Conservation (phyloP, 176 grass and related monocot genomes). For the Carex pumila region DNA sequence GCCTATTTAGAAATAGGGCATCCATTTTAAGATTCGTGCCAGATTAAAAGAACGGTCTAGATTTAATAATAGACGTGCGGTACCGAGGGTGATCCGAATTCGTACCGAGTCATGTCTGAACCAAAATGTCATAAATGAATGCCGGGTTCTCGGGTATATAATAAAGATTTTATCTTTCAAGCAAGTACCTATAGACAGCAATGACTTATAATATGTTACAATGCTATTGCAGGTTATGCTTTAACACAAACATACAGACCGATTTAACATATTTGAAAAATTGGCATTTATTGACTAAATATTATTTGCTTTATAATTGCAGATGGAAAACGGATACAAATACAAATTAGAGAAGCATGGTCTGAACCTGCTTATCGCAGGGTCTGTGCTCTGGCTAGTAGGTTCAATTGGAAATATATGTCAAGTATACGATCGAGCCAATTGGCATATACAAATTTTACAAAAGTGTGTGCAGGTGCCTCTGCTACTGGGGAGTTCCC, state of each 20-base stretch:
- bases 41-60: too few species aligned
- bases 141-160: not conserved
- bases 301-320: not conserved
- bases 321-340: constrained; percentile 50
- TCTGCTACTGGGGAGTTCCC: constrained; percentile 56
- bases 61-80: too few species aligned
- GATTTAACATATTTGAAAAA: not conserved
- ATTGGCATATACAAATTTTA: constrained; percentile 60
- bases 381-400: constrained; percentile 48
- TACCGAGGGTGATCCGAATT: too few species aligned
- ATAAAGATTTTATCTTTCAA: not conserved
- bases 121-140: not conserved
- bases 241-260: not conserved
- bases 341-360: constrained; percentile 47
- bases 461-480: constrained; percentile 80
- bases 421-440: constrained; percentile 67
- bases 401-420: constrained; percentile 66
- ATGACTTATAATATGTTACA: not conserved
- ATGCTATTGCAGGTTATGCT: not conserved
- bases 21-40: too few species aligned
- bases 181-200: not conserved
- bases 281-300: not conserved
- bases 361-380: constrained; percentile 56
- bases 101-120: not conserved
- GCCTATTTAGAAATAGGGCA: too few species aligned